Base-by-base conservation (phyloP, 2,329 filamentous ascomycete species). In the Aulographum hederae region DNA sequence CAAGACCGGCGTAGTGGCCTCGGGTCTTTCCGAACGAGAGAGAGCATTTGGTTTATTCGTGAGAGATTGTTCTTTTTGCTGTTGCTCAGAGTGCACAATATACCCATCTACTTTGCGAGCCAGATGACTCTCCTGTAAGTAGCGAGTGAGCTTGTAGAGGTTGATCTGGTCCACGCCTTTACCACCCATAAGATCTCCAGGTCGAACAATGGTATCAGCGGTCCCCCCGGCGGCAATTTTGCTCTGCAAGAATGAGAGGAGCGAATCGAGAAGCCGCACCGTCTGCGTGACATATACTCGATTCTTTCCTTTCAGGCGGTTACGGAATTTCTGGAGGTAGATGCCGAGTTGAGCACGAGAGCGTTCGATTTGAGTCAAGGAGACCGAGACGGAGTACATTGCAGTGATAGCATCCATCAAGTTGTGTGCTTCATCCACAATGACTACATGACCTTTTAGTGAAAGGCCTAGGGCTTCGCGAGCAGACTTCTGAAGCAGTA, bases 371-470 rank as follows among this genome's bases (percentile, higher is more conserved):
- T 94, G 84, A 17, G 59, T 58, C 3, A 92, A 58, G 2, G 69
- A 70, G 14, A 95, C 65, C 21, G 78, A 71, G 0, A 81, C 71
- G 0, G 85, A 85, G 48, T 94, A 74, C 20, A 93, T 89, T 28
- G 74, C 77, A 12, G 81, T 70, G 28, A 98, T 81, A 0, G 86
- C 84, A 50, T 94, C 85, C 77, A 94, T 93, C 32, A 98, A 69
- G 46, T 98, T 98, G 50, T 98, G 89, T 0, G 89, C 89, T 58
- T 98, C 89, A 42, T 98, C 89, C 30, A 98, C 80, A 17, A 98
- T 78, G n/a, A 98, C 73, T 0, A 98, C 64, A 45, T 92, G 89
- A 4, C 74, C 73, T 43, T 91, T 84, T 6, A 98, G 55, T 16
- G 78, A 86, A 27, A 98, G 73, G 0, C 78, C 77, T 0, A 98